These are phyloP conservation scores for Venturia oleaginea DNA, from an alignment of 2,329 filamentous ascomycete genomes.

Conservation along the genomic window DNA sequence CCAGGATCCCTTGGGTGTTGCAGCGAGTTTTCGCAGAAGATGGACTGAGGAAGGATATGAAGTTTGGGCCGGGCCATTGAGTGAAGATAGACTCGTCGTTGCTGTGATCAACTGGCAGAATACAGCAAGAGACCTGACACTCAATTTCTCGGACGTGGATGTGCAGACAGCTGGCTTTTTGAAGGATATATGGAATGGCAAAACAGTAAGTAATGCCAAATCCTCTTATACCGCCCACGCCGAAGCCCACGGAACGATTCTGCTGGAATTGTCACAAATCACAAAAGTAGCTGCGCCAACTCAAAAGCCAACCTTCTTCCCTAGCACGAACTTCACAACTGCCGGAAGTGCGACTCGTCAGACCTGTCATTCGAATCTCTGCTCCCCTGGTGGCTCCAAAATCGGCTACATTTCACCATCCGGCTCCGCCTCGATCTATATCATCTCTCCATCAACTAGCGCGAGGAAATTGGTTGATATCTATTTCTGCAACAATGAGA, in stretches of 20 bases:
- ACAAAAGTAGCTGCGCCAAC: not conserved
- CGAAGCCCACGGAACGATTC: not conserved
- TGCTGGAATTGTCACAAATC: not conserved
- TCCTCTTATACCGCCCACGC: not conserved
- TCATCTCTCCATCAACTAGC: not conserved
- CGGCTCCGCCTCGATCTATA: not conserved
- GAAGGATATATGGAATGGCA: not conserved
- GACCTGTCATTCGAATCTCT: not conserved
- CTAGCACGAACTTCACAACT: not conserved
- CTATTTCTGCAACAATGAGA: not conserved
- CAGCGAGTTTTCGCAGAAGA: not conserved
- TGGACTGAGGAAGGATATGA: not conserved
- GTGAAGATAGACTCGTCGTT: not conserved
- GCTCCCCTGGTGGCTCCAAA: not conserved
- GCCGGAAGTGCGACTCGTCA: not conserved
- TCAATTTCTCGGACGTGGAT: not conserved
- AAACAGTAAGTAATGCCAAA: not conserved
- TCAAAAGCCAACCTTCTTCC: not conserved
- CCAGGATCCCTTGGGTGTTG: slow-evolving; percentile 33
- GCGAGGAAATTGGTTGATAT: not conserved
- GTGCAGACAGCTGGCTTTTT: not conserved
- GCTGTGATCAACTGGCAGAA: not conserved
- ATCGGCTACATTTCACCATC: not conserved
- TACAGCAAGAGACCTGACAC: not conserved
- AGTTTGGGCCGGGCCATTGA: slow-evolving; percentile 3